Conservation (phyloP, 495 filamentous ascomycete genomes). For the Penicillium desertorum region DNA sequence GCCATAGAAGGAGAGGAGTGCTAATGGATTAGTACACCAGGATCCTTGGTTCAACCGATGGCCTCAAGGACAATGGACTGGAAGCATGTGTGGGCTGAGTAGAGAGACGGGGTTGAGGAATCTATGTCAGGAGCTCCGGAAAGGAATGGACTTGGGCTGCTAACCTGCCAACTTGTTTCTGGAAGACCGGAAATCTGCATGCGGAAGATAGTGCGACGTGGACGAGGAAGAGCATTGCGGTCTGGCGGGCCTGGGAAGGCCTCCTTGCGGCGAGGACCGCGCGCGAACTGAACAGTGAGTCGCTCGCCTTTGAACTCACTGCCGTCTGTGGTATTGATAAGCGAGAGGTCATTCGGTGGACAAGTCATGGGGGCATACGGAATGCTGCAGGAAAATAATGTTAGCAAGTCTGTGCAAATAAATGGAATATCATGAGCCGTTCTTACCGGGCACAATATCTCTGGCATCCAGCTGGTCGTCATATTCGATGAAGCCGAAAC, state of each 20-base stretch:
- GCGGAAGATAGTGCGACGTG: conserved; percentile 88
- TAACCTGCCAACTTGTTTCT: conserved; percentile 99
- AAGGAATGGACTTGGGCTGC: conserved; percentile 64
- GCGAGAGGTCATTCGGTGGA: conserved; percentile 20
- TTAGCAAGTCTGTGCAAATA: conserved; percentile 20
- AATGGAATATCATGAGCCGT: background rate
- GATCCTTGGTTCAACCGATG: conserved; percentile 18
- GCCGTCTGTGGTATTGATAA: conserved; percentile 63
- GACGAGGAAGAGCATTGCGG: conserved; percentile 76
- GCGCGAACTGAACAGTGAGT: conserved; percentile 95
- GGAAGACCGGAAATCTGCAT: conserved; percentile 98
- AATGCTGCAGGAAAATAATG: conserved; percentile 41
- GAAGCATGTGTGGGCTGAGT: conserved; percentile 13
- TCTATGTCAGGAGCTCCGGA: conserved; percentile 37
- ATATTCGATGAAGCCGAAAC: conserved; percentile 99
- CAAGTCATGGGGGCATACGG: conserved; percentile 43
- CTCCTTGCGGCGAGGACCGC: conserved; percentile 87
- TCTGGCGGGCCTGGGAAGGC: conserved; percentile 64
- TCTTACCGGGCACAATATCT: conserved; percentile 92
- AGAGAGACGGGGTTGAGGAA: conserved; percentile 19
- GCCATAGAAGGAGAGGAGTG: background rate
- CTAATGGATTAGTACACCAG: conserved; percentile 4
- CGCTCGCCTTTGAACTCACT: conserved; percentile 97
- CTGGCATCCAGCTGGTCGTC: conserved; percentile 96
- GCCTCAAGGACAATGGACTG: conserved; percentile 9